Percentiles rank a stretch among this genome's conserved stretches.
Evolutionary conservation across 768 basidiomycete species (phyloP).

Genomic region (Jaapia argillacea): DNA sequence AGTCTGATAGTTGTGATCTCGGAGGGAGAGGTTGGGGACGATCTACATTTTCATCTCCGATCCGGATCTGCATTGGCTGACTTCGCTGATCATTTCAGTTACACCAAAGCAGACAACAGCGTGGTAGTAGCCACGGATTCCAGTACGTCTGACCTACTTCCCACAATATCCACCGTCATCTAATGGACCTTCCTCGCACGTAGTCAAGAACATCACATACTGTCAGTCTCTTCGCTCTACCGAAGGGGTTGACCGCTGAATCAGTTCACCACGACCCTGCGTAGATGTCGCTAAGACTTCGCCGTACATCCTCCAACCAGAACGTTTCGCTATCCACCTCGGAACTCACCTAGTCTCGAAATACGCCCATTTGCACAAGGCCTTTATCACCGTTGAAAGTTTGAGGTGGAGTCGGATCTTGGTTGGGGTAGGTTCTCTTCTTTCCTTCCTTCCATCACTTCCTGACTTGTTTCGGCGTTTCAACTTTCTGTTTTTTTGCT

Average conservation of each 20-base stretch:
- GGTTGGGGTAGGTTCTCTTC: constrained; percentile 20
- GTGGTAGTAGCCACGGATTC: constrained; percentile 90
- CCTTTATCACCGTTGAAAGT: constrained; percentile 63
- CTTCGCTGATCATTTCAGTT: constrained; percentile 31
- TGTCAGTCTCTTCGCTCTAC: constrained; percentile 15
- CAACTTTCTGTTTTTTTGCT: too few species aligned
- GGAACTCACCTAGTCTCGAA: constrained; percentile 74
- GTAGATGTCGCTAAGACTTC: constrained; percentile 82
- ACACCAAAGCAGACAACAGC: constrained; percentile 82
- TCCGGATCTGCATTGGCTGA: not conserved
- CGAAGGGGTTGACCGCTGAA: not conserved
- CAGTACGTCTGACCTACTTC: constrained; percentile 39
- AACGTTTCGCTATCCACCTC: constrained; percentile 82
- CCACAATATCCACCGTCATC: constrained; percentile 2
- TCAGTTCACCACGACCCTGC: not conserved
- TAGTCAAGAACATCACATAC: constrained; percentile 31
- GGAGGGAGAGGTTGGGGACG: too few species aligned
- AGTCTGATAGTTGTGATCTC: too few species aligned
- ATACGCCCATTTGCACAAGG: constrained; percentile 67
- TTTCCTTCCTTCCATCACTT: not conserved
- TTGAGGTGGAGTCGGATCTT: constrained; percentile 79
- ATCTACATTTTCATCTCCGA: not conserved
- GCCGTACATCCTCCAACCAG: constrained; percentile 74
- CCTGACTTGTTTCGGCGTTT: not conserved
- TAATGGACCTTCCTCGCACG: not conserved